These are phyloP conservation scores for Sphagnum contortum DNA, from an alignment of 225 moss, liverwort and hornwort genomes.

Conservation along the genomic window DNA sequence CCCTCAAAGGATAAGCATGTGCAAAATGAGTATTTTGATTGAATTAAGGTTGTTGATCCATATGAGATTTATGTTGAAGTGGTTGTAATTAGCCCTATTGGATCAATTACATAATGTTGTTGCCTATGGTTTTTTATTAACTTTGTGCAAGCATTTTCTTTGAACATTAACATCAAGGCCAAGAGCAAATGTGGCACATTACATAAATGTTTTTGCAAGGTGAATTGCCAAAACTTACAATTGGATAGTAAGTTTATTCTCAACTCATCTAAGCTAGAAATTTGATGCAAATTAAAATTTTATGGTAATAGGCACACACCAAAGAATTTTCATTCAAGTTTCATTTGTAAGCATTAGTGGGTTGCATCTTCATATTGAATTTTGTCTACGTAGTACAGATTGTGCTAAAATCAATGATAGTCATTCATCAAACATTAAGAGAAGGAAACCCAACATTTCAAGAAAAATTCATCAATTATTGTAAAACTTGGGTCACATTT, in stretches of 20 bases:
- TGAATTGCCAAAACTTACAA: slow-evolving; percentile 53
- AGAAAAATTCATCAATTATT: slow-evolving; percentile 86
- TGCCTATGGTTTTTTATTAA: slow-evolving; percentile 2
- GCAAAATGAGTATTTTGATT: slow-evolving; percentile 61
- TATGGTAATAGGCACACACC: no score
- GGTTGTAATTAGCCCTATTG: background rate
- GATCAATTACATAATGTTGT: background rate
- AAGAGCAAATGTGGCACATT: slow-evolving; percentile 52
- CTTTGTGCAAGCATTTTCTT: slow-evolving; percentile 36
- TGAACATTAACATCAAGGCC: slow-evolving; percentile 52
- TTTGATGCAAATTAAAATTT: no score
- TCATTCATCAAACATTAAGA: slow-evolving; percentile 84
- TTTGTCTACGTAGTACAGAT: slow-evolving; percentile 31
- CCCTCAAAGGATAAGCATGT: slow-evolving; percentile 99
- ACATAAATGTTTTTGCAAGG: slow-evolving; percentile 48
- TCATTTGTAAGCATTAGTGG: no score
- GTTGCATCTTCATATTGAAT: background rate
- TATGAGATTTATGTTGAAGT: no score
- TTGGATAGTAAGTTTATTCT: slow-evolving; percentile 37
- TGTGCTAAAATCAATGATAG: slow-evolving; percentile 95
- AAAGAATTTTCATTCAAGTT: no score
- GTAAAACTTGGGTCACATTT: slow-evolving; percentile 65
- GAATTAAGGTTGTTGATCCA: background rate
- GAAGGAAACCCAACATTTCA: slow-evolving; percentile 95
- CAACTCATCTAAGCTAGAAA: background rate